Evolutionary conservation across 202 grass and related monocot genomes (phyloP).

Genomic region (Elaeis oleifera): DNA sequence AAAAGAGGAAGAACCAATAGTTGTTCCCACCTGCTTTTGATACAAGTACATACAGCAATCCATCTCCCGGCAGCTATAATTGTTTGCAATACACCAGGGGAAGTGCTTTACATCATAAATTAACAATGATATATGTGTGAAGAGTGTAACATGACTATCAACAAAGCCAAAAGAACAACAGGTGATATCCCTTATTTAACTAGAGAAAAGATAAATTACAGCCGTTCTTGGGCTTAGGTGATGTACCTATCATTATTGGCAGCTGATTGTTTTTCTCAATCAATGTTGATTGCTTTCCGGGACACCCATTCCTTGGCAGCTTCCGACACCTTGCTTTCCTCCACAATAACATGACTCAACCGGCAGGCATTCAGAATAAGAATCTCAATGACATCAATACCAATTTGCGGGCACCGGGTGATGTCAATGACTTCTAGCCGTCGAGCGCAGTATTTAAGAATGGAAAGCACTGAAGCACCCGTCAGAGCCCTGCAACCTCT

Average conservation of each 20-base stretch:
- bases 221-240: too few species aligned
- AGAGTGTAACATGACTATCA: too few species aligned
- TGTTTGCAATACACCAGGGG: too few species aligned
- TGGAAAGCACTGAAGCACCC: constrained; percentile 26
- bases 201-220: too few species aligned
- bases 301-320: constrained; percentile 27
- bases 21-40: too few species aligned
- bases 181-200: too few species aligned
- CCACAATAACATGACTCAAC: constrained; percentile 49
- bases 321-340: constrained; percentile 46
- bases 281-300: constrained; percentile 48
- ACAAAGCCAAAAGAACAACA: too few species aligned
- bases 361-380: constrained; percentile 36
- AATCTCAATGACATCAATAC: constrained; percentile 30
- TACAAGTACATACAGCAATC: too few species aligned
- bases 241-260: constrained; percentile 6
- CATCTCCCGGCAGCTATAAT: too few species aligned
- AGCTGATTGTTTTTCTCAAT: constrained; percentile 13
- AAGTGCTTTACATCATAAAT: too few species aligned
- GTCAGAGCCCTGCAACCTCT: constrained; percentile 57
- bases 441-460: constrained; percentile 54
- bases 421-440: constrained; percentile 60
- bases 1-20: too few species aligned
- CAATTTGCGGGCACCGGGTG: constrained; percentile 42
- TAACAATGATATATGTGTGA: too few species aligned